Percentiles rank a stretch among this genome's conserved stretches.
Conservation (phyloP, 306 rosid species). For the Comarum palustre region DNA sequence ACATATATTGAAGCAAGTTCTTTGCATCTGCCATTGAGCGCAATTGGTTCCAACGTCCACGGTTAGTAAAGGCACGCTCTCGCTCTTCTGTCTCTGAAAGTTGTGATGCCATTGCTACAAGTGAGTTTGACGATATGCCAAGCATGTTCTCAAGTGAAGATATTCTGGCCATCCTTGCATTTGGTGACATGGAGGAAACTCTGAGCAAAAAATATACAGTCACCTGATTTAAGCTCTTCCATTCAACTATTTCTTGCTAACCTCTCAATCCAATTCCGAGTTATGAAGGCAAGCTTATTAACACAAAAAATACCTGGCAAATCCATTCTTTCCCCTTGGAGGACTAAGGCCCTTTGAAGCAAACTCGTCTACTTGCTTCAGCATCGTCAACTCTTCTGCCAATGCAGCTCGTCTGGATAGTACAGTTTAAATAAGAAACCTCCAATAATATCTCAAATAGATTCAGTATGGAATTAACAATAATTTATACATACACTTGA, state of each 20-base stretch:
- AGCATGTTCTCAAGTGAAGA: constrained; percentile 93
- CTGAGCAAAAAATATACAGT: constrained; percentile 42
- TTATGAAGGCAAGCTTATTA: constrained; percentile 16
- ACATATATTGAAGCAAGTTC: constrained; percentile 92
- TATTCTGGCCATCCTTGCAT: constrained; percentile 92
- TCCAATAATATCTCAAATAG: constrained; percentile 14
- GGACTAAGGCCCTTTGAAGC: constrained; percentile 92
- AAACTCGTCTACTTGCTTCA: constrained; percentile 89
- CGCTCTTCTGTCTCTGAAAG: constrained; percentile 99
- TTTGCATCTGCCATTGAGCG: constrained; percentile 99
- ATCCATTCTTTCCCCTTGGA: constrained; percentile 90
- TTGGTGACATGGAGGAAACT: constrained; percentile 92
- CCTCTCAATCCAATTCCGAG: constrained; percentile 14
- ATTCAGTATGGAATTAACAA: constrained; percentile 19
- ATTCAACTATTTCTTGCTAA: constrained; percentile 23
- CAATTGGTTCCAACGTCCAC: constrained; percentile 98
- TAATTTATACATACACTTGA: constrained; percentile 71
- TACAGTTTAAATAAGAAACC: constrained; percentile 25
- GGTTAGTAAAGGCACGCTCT: constrained; percentile 86
- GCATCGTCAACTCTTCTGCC: constrained; percentile 91
- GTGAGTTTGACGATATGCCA: constrained; percentile 89
- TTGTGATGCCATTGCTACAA: constrained; percentile 99
- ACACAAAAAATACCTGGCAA: constrained; percentile 54
- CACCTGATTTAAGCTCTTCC: constrained; percentile 7
- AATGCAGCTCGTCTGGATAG: constrained; percentile 89